Base-by-base conservation (phyloP, 495 filamentous ascomycete genomes). In the Hyphodiscus hymeniophilus region DNA sequence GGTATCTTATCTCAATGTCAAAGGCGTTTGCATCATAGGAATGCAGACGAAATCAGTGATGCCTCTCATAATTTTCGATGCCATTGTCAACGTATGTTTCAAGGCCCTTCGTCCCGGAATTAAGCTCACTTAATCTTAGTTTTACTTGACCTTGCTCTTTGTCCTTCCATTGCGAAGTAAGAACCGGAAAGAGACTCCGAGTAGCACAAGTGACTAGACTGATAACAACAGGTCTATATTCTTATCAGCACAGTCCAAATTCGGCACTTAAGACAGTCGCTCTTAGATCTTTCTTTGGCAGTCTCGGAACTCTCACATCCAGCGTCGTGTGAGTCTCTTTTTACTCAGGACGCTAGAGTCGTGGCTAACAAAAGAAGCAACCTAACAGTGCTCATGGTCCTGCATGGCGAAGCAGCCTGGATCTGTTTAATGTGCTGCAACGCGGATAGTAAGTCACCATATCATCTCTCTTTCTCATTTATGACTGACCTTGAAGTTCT, bases 71-170 rank as follows among this genome's bases (percentile, higher is more conserved):
- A 48, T 54, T 0, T 69, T 74, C 41, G 70, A 75, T 40, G 60
- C 68, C 4, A 38, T 69, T 6, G 63, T 73, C 45, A 75, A 76
- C 36, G 70, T 71, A 47, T 30, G 66, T 31, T 15, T 42, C 47
- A 22, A 33, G 16, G 18, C 18, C 28, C 1, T 33, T 12, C 12
- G n/a, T 2, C 15, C 38, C 54, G n/a, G n/a, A n/a, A n/a, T n/a
- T 57, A 36, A 57, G 12, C 35, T 13, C 13, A 35, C 31, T 35
- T 2, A 7, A 13, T 23, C 2, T 0, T 24, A 74, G 69, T 45
- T 71, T 21, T 77, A 76, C 49, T 65, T 77, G 8, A 75, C 70
- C n/a, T 55, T 69, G 23, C 52, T 74, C 10, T 73, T 77, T 48
- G 45, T 77, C 16, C 61, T 66, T 20, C 73, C 72, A 3, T 45